phyloP scores from a whole-genome alignment of 1,284 basidiomycete species.

The Singerocomus inundabilis region DNA sequence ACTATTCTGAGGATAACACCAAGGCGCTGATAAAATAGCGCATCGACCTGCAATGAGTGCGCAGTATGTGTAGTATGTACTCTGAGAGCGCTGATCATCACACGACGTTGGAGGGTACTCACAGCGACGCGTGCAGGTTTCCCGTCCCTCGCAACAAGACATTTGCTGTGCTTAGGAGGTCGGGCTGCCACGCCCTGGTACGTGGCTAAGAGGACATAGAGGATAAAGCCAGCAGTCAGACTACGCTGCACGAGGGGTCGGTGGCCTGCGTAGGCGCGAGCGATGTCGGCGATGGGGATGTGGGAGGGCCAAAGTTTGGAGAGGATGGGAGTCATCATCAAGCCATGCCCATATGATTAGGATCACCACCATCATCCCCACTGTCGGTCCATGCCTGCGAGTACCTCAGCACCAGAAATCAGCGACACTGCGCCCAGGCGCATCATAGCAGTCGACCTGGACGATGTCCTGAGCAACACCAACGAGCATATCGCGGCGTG shows the following conservation, averaged over 20 bases:
- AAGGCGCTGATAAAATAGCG: conserved; percentile 84
- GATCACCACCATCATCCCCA: conserved; percentile 1
- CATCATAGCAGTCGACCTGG: conserved; percentile 71
- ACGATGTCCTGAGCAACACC: conserved; percentile 74
- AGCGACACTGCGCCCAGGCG: conserved; percentile 25
- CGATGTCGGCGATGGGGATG: conserved; percentile 39
- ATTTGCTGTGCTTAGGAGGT: conserved; percentile 38
- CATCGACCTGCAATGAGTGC: conserved; percentile 67
- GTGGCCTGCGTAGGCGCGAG: conserved; percentile 56
- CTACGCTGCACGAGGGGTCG: conserved; percentile 68
- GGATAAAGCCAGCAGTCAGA: conserved; percentile 61
- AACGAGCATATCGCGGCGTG: conserved; percentile 66
- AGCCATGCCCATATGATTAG: conserved; percentile 8
- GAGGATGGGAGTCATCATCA: conserved; percentile 4
- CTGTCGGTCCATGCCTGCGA: neutral
- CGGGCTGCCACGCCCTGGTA: conserved; percentile 51
- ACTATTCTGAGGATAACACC: conserved; percentile 82
- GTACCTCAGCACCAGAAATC: neutral
- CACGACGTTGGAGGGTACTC: conserved; percentile 26
- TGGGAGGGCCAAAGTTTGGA: conserved; percentile 20
- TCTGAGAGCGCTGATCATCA: neutral
- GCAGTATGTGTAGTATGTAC: neutral
- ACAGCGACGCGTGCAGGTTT: conserved; percentile 66
- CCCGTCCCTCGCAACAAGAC: conserved; percentile 28
- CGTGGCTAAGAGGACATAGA: conserved; percentile 62